Evolutionary conservation across 2,329 filamentous ascomycete genomes (phyloP), one percentile per base, ranked within the genome.

Genomic region (Aquanectria penicillioides): DNA sequence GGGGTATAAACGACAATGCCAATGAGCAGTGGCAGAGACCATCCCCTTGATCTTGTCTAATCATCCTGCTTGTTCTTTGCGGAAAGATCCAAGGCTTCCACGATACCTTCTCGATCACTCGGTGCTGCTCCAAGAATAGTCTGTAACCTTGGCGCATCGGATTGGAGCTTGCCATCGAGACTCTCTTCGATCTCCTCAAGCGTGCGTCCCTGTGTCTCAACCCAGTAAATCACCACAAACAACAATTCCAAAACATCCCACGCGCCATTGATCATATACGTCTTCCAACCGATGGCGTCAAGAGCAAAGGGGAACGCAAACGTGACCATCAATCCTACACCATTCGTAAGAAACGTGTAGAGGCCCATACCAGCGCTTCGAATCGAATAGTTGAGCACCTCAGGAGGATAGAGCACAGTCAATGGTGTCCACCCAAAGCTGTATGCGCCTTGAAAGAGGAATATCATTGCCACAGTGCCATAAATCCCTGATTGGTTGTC

Each of bases 401-500:
- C 72, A 3, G 69, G 64, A 3, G 70, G 67, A 23, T 73, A 70
- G 5, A 72, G 47, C 5, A 59, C 61, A 3, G 69, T 47, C 6
- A 73, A 57, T 0, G 71, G 70, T 8, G 69, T 71, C 69, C 68
- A 71, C 10, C 65, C 69, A 22, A 74, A 59, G 3, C 61, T 63
- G 37, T 73, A 74, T n/a, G 64, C 61, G 29, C 66, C 68, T 56
- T 67, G 63, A 55, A 69, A 70, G 7, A 74, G 44, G 38, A 73
- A 73, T 40, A 72, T 72, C 25, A 68, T 59, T 8, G 71, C 73
- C 6, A 74, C 70, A 25, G 71, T 65, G 22, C 69, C 73, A 51
- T 80, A 81, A 18, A 80, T 73, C 15, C 71, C 77, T 5, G 77
- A 74, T 9, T 67, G 71, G 58, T 79, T 72, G 9, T 61, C 36